Evolutionary conservation across 2,329 filamentous ascomycete species (phyloP), one percentile per base, ranked within the genome.

Genomic region (Zymoseptoria tritici): DNA sequence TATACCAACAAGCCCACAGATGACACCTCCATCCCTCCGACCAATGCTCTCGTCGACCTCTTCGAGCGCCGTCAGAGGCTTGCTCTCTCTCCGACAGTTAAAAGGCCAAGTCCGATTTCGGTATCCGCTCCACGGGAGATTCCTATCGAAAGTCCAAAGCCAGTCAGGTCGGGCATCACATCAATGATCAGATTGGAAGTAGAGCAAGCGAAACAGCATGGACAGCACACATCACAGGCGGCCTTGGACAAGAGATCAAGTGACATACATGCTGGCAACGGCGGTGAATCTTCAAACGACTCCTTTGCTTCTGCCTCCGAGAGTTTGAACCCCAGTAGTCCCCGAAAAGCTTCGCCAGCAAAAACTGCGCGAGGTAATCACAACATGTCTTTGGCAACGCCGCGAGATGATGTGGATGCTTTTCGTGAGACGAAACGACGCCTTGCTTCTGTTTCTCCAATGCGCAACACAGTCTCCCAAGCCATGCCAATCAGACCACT

Each of bases 11-110:
- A 56, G 57, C 60, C 61, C 11, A 66, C 66, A 31, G 67, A 71
- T 51, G 56, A 53, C n/a, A 64, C 62, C 8, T 56, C 66, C 2
- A 69, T 69, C 13, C 60, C 82, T 22, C 80, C 87, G 0, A 86
- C 87, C 0, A 83, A 79, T 2, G 82, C 85, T 4, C 77, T 90
- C 20, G 86, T 90, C 57, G 82, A 82, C 49, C 80, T 89, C 75
- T 90, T 90, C 65, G 88, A 91, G 73, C 77, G 80, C 63, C 79
- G 76, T 49, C 52, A 64, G 7, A 64, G 57, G 19, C 58, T 52
- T 49, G 68, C 31, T 63, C 54, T 50, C 62, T n/a, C 46, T 9
- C 26, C 57, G n/a, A 9, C 53, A 21, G 58, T 36, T 60, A 60
- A 52, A 56, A 63, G 51, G 56, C 60, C 62, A 49, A 62, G 60